phyloP scores from a whole-genome alignment of 768 basidiomycete species.

The Phylloporus scabripes region DNA sequence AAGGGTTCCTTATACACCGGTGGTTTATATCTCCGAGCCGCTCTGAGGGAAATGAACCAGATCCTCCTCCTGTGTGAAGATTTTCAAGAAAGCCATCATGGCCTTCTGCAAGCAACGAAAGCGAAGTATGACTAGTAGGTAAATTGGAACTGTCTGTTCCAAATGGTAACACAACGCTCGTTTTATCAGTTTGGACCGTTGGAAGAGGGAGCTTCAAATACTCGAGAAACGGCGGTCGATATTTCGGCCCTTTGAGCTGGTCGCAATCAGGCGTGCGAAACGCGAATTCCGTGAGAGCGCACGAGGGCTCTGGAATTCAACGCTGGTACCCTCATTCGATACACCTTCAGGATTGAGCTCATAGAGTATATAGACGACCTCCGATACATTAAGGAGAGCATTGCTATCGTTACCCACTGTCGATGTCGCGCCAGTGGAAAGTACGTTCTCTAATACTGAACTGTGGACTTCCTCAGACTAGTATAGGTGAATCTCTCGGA shows the following conservation, averaged over 20 bases:
- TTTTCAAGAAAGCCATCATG: neutral
- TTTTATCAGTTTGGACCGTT: neutral
- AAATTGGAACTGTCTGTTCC: neutral
- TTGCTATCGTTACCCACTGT: neutral
- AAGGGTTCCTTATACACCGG: neutral
- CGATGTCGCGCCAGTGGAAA: neutral
- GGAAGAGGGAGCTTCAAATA: neutral
- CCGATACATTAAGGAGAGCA: constrained; percentile 1
- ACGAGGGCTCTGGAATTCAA: neutral
- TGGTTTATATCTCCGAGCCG: neutral
- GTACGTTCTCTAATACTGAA: neutral
- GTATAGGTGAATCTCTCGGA: neutral
- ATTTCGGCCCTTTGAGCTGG: neutral
- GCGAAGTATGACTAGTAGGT: neutral
- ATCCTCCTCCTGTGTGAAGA: neutral
- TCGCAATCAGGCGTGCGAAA: neutral
- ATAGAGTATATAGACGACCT: neutral
- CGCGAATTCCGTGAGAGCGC: neutral
- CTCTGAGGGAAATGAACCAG: neutral
- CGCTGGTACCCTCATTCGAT: neutral
- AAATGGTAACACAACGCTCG: neutral
- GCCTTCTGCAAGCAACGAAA: neutral
- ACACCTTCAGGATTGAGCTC: neutral
- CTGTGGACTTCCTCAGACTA: neutral
- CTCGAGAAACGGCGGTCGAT: neutral